A percentile compares a stretch with the other conserved stretches of the same genome.
Evolutionary conservation across 2,329 filamentous ascomycete species (phyloP).

Genomic region (Sporothrix sp.): DNA sequence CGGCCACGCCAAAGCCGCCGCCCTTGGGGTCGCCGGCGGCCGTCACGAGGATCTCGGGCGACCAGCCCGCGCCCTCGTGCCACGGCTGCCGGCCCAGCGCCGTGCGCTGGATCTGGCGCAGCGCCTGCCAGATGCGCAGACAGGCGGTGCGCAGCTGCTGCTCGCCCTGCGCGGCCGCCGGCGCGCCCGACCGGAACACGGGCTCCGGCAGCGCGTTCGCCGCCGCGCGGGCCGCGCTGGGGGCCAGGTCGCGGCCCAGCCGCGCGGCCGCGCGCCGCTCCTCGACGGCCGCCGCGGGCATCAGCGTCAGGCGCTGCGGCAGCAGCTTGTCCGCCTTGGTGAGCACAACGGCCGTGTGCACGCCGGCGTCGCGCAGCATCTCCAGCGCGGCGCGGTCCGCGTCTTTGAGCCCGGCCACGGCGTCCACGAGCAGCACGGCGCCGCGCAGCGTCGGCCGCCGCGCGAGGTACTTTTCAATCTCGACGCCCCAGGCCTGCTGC

Average conservation of each 20-base stretch:
- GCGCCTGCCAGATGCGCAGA: slow-evolving; percentile 23
- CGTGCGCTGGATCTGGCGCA: slow-evolving; percentile 16
- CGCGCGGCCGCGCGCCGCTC: too few species aligned
- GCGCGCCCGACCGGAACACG: not conserved
- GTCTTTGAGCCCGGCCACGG: slow-evolving; percentile 40
- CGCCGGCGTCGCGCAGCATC: slow-evolving; percentile 35
- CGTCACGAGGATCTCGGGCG: slow-evolving; percentile 26
- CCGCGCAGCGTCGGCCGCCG: slow-evolving; percentile 39
- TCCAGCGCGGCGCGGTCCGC: slow-evolving; percentile 39
- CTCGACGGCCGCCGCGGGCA: not conserved
- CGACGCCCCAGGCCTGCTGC: slow-evolving; percentile 40
- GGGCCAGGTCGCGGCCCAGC: too few species aligned
- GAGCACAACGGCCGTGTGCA: slow-evolving; percentile 40
- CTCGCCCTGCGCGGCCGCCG: slow-evolving; percentile 9
- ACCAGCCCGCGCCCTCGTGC: slow-evolving; percentile 24
- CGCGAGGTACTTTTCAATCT: slow-evolving; percentile 42
- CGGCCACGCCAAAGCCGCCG: slow-evolving; percentile 25
- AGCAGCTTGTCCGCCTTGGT: slow-evolving; percentile 47
- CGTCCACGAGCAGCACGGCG: slow-evolving; percentile 44
- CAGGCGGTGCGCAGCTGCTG: slow-evolving; percentile 19
- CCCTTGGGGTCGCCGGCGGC: slow-evolving; percentile 25
- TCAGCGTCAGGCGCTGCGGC: not conserved
- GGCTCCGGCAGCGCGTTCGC: not conserved
- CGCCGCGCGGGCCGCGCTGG: too few species aligned
- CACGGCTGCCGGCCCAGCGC: slow-evolving; percentile 18